Percentiles rank a stretch among this genome's conserved stretches.
Conservation (phyloP, 176 grass and related monocot genomes). For the Oropetium thomaeum region DNA sequence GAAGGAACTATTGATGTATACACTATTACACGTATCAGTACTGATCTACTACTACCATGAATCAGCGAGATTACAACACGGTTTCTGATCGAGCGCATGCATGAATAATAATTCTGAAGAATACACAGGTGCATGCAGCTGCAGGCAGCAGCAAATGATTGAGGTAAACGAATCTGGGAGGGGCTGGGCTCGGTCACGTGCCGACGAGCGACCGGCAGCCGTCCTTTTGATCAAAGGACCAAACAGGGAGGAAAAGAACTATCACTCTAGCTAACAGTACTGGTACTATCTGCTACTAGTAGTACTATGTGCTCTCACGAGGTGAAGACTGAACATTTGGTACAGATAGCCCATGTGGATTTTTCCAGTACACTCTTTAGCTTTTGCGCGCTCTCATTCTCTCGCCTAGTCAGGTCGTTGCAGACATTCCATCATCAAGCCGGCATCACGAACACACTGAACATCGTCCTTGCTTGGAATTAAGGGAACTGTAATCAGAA, state of each 20-base stretch:
- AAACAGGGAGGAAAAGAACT: conserved; percentile 23
- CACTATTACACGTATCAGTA: not conserved
- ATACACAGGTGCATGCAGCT: conserved; percentile 2
- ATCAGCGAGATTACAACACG: not conserved
- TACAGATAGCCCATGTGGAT: conserved; percentile 20
- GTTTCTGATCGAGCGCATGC: conserved; percentile 1
- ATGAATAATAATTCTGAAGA: conserved; percentile 23
- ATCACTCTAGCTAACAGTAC: not conserved
- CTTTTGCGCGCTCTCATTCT: not conserved
- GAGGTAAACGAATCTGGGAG: conserved; percentile 20
- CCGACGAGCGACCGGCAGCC: not conserved
- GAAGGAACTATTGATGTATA: not conserved
- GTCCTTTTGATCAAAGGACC: conserved; percentile 27
- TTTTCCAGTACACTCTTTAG: conserved; percentile 4
- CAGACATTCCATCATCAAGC: not conserved
- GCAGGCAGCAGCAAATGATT: conserved; percentile 37
- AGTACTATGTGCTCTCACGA: not conserved
- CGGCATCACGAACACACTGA: not conserved
- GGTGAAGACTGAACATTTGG: not conserved
- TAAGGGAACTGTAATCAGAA: not conserved
- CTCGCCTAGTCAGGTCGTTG: not conserved
- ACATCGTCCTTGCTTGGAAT: not conserved
- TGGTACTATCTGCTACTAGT: not conserved
- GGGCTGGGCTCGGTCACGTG: conserved; percentile 30
- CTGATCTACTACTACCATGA: not conserved